Base-by-base conservation (phyloP, 2,329 filamentous ascomycete genomes). In the Calonectria crousiana region DNA sequence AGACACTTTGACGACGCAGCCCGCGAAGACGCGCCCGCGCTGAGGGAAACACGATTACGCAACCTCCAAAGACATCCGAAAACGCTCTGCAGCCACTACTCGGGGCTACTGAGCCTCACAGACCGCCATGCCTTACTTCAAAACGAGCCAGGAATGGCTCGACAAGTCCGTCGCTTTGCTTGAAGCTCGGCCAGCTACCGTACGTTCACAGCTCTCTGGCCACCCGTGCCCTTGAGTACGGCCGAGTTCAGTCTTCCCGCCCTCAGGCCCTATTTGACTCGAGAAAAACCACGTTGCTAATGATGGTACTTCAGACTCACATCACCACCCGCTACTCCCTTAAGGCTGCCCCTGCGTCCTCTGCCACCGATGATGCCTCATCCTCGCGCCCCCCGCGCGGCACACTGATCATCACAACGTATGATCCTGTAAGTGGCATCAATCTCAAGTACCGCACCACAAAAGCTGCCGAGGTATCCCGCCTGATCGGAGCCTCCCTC, bases 301-400 rank as follows among this genome's bases (percentile, higher is more conserved):
- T 2, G 18, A 16, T 10, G 34, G 13, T 28, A 6, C 16, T 16
- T 1, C 14, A 98, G 96, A 96, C 96, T 62, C 92, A 93, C 82
- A 95, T 98, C 87, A 97, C 95, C 78, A 98, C 96, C 77, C 95
- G 94, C 89, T 99, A 98, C 91, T 93, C 92, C 83, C 92, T 96
- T 83, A 87, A 88, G 41, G 87, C 89, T 51, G 83, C 85, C 49
- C 71, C 62, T 8, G n/a, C 66, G 52, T 60, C 76, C 67, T 81
- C 82, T 64, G 65, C 80, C 74, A 76, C 78, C 58, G 77, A 75
- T 32, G 79, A 78, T 76, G 77, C 79, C 80, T 74, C 78, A n/a
- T 69, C 79, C 66, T 77, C 81, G 6, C 88, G 89, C 70, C 86
- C 91, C 3, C 88, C 92, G 6, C 90, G 90, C 77, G 95, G 93